phyloP scores from a whole-genome alignment of 345 rosid genomes.

The Euphorbia pulcherrima region DNA sequence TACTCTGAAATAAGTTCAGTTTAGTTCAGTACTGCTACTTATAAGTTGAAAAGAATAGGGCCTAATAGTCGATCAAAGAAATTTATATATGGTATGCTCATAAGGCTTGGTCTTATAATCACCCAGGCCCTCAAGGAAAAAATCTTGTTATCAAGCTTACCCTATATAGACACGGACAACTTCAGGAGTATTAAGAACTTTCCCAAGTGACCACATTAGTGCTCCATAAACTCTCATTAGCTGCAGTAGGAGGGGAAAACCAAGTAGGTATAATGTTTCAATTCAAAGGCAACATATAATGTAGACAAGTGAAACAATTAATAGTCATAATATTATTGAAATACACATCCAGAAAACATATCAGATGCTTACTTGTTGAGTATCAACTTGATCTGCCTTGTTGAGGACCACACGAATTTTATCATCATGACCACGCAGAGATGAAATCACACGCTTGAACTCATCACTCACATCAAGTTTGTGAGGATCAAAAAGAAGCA shows the following conservation, averaged over 20 bases:
- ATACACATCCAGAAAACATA: not conserved
- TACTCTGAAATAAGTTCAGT: no score
- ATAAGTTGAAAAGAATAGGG: no score
- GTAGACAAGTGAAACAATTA: not conserved
- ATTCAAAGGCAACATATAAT: not conserved
- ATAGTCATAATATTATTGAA: not conserved
- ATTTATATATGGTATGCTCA: not conserved
- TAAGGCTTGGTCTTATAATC: not conserved
- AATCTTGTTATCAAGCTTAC: constrained; percentile 32
- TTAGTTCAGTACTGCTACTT: no score
- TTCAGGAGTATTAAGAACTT: constrained; percentile 92
- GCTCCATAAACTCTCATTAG: constrained; percentile 99
- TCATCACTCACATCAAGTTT: constrained; percentile 93
- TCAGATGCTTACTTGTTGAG: constrained; percentile 61
- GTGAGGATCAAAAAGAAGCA: constrained; percentile 94
- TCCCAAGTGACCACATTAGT: constrained; percentile 97
- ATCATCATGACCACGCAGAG: constrained; percentile 93
- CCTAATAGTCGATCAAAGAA: not conserved
- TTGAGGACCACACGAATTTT: constrained; percentile 93
- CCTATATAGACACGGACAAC: constrained; percentile 92
- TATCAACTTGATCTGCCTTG: constrained; percentile 93
- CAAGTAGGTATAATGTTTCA: constrained; percentile 6
- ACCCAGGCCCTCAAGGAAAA: not conserved
- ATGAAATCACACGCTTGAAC: constrained; percentile 92
- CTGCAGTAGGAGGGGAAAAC: constrained; percentile 34